phyloP scores from a whole-genome alignment of 805 yeast species.

The Candida chauliodis region DNA sequence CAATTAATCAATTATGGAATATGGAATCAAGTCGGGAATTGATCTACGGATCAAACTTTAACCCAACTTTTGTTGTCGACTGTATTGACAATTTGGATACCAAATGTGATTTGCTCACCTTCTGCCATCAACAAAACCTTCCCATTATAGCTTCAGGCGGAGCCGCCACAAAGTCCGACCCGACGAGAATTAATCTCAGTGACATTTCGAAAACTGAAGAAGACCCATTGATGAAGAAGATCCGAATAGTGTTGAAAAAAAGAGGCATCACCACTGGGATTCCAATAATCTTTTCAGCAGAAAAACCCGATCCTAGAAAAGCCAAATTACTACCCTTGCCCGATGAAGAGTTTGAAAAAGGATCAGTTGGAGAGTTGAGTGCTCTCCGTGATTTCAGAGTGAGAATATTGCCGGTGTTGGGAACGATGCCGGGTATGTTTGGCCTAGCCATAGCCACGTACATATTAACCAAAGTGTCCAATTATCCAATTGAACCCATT shows the following conservation, averaged over 20 bases:
- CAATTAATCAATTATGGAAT: conserved; percentile 75
- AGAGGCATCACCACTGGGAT: conserved; percentile 74
- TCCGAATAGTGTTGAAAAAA: conserved; percentile 77
- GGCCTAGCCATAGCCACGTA: conserved; percentile 88
- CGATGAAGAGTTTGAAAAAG: conserved; percentile 74
- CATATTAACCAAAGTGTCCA: conserved; percentile 73
- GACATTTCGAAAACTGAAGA: conserved; percentile 90
- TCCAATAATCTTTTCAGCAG: conserved; percentile 88
- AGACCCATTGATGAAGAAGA: conserved; percentile 87
- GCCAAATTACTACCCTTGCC: conserved; percentile 84
- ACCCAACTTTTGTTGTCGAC: conserved; percentile 81
- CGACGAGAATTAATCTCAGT: conserved; percentile 83
- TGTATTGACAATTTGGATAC: conserved; percentile 97
- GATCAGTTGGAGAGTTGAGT: conserved; percentile 81
- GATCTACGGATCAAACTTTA: conserved; percentile 40
- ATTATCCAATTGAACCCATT: conserved; percentile 86
- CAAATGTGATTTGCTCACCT: conserved; percentile 85
- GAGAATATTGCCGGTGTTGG: conserved; percentile 90
- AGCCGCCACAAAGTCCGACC: conserved; percentile 95
- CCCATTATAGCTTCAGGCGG: conserved; percentile 92
- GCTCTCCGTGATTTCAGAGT: conserved; percentile 89
- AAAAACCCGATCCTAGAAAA: conserved; percentile 94
- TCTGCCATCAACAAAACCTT: conserved; percentile 56
- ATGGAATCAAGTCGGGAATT: conserved; percentile 61
- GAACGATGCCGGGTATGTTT: conserved; percentile 96